These are phyloP conservation scores for Verticillium klebahnii DNA, from an alignment of 2,329 filamentous ascomycete genomes.

Conservation along the genomic window DNA sequence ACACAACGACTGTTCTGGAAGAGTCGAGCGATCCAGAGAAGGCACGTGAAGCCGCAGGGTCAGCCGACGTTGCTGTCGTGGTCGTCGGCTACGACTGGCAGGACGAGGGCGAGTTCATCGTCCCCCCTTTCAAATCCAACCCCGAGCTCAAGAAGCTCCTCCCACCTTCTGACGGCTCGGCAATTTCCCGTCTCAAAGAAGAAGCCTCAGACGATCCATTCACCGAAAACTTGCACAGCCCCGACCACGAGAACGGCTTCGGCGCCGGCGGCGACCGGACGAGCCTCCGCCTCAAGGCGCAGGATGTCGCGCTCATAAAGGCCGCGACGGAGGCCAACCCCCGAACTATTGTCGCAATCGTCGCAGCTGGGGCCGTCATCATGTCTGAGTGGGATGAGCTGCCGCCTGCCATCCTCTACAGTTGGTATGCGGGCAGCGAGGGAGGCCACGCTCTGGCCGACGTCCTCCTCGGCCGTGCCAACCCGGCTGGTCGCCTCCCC, in stretches of 20 bases:
- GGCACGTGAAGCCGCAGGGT: not conserved
- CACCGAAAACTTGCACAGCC: not conserved
- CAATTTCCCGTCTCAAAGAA: not conserved
- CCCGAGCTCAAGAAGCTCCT: slow-evolving; percentile 2
- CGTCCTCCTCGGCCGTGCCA: slow-evolving; percentile 8
- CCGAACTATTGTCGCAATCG: slow-evolving; percentile 8
- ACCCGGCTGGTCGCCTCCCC: slow-evolving; percentile 11
- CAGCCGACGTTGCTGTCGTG: slow-evolving; percentile 10
- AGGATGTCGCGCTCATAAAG: slow-evolving; percentile 14
- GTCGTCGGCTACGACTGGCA: slow-evolving; percentile 14
- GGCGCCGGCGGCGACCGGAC: slow-evolving; percentile 14
- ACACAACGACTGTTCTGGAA: slow-evolving; percentile 5
- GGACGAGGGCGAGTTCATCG: slow-evolving; percentile 15
- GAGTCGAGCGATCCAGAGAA: not conserved
- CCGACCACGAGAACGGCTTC: slow-evolving; percentile 6
- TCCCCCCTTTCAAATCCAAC: slow-evolving; percentile 9
- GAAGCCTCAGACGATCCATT: not conserved
- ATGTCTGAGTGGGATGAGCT: slow-evolving; percentile 15
- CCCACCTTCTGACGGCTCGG: not conserved
- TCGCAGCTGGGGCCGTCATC: slow-evolving; percentile 15
- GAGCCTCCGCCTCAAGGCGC: slow-evolving; percentile 7
- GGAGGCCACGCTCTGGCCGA: slow-evolving; percentile 14
- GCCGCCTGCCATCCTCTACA: slow-evolving; percentile 8
- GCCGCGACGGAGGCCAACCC: slow-evolving; percentile 8
- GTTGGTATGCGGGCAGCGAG: slow-evolving; percentile 15